Evolutionary conservation across 331 rosid genomes (phyloP).

Genomic region (Pyrus hybrid): DNA sequence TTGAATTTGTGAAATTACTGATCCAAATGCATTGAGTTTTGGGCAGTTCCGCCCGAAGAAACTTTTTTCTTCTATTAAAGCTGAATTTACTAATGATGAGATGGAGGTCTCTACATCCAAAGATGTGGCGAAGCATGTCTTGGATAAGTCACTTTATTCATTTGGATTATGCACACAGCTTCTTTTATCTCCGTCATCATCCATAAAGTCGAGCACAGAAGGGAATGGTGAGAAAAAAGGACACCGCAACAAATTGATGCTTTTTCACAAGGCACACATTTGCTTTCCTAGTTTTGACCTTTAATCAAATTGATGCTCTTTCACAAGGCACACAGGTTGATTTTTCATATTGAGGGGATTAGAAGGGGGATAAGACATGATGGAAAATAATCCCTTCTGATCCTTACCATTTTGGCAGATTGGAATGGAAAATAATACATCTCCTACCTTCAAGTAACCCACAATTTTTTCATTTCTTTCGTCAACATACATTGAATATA

Average conservation of each 20-base stretch:
- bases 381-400: too few relatives aligned
- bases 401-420: too few relatives aligned
- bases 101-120: constrained; percentile 46
- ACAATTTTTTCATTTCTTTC: too few relatives aligned
- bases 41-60: constrained; percentile 93
- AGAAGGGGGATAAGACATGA: too few relatives aligned
- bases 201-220: constrained; percentile 46
- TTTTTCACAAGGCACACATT: constrained; percentile 49
- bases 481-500: too few relatives aligned
- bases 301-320: constrained; percentile 32
- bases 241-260: constrained; percentile 51
- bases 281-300: not conserved
- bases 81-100: constrained; percentile 37
- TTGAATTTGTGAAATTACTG: not conserved
- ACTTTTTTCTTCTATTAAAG: constrained; percentile 49
- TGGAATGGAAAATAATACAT: too few relatives aligned
- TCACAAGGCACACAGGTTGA: constrained; percentile 47
- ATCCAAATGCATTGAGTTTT: not conserved
- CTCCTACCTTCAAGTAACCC: too few relatives aligned
- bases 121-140: constrained; percentile 36
- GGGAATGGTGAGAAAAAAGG: constrained; percentile 65
- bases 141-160: constrained; percentile 65
- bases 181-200: constrained; percentile 40
- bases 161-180: constrained; percentile 59
- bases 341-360: too few relatives aligned